Evolutionary conservation across 2,329 filamentous ascomycete genomes (phyloP), one percentile per base, ranked within the genome.

Genomic region (Botrytis elliptica): DNA sequence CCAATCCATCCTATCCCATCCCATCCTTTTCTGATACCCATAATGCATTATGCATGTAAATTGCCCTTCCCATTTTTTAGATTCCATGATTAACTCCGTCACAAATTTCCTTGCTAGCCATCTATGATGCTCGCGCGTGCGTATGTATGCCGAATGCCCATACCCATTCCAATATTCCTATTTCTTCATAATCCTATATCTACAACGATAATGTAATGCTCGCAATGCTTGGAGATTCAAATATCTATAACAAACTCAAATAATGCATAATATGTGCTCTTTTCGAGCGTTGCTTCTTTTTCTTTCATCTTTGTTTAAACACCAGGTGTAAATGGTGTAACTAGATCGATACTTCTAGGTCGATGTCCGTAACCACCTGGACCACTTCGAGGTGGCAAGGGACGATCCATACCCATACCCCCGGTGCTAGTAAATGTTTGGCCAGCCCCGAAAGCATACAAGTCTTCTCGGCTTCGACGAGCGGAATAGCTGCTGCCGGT

Each of bases 261-360:
- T 20, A 25, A 60, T 12, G 29, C 12, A 20, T 29, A 60, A 60
- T 29, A 40, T 42, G 40, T 40, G 33, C 14, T 59, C 38, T 8
- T 20, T 38, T 10, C 16, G 25, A 33, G 25, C 25, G 20, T 59
- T 3, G 22, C 14, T 57, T 57, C 14, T 49, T 22, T 9, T 42
- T 7, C 22, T 46, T n/a, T n/a, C 33, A 4, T 36, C n/a, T 36
- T 1, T 3, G 5, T 36, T 72, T 29, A 72, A 16, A 72, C 33
- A 33, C 70, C 70, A 40, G 63, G 22, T 38, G 75, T 75, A 71
- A 77, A 79, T 40, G 89, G 89, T 69, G 88, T 90, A 63, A 91
- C 88, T 36, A 91, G 84, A 82, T 91, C 88, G 77, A 90, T 89
- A 82, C 88, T 90, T 82, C 87, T 89, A 49, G 88, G 88, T 65